Base-by-base conservation (phyloP, 805 yeast genomes). In the Kregervanrija fluxuum region DNA sequence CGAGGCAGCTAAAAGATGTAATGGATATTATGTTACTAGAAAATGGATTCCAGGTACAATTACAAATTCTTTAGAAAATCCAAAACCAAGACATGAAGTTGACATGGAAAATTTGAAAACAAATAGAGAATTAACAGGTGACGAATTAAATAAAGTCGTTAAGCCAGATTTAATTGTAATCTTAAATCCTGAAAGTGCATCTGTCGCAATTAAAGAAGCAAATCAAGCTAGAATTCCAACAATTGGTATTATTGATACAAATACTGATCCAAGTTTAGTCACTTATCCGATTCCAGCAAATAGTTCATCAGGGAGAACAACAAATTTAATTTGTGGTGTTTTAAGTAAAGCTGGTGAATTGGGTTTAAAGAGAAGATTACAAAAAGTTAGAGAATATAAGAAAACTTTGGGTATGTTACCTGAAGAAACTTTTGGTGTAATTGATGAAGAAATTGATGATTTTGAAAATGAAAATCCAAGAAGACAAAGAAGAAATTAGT, bases 251-350 rank as follows among this genome's bases (percentile, higher is more conserved):
- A 80, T 93, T 50, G 99, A 93, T 66, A 90, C 98, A 16, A 91
- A 93, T 65, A 80, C 85, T 61, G 96, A 93, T 60, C 95, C 97
- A 8, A 77, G 85, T 12, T 68, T 84, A 54, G 85, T 91, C 43
- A 88, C 96, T 1, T 93, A 93, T 60, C 95, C 98, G 42, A 85
- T 93, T 53, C 98, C 98, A 13, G 95, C 95, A 50, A 93, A 93
- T 61, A 98, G 93, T 62, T 97, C 90, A 62, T 83, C 95, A 8
- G 68, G 79, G 47, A 77, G 99, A 63, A 77, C 95, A 8, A 79
- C 84, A 9, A 82, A 86, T 51, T 70, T 93, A 52, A 75, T 93
- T 54, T 68, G 80, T 44, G 97, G 98, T 47, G 81, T 90, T 14
- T 71, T 93, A 49, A 81, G 93, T 16, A 82, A 75, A 58, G 90